Evolutionary conservation across 306 rosid genomes (phyloP).

Genomic region (Hippophae gyantsensis): DNA sequence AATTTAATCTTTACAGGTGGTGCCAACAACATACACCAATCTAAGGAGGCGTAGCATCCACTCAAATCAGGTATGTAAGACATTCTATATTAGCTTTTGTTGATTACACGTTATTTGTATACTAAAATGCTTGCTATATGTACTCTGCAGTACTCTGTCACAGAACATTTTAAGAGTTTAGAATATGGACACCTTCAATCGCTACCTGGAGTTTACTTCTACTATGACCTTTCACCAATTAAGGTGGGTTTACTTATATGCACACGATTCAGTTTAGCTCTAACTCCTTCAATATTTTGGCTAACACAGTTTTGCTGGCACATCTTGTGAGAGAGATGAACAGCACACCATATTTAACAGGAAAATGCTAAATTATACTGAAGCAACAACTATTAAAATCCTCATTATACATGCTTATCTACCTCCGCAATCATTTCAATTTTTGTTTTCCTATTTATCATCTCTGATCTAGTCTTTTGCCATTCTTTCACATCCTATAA

Average conservation of each 20-base stretch:
- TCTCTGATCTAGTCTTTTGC: no score
- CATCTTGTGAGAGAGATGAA: no score
- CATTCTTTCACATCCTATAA: no score
- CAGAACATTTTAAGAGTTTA: conserved; percentile 77
- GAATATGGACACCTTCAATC: conserved; percentile 34
- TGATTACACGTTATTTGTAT: conserved; percentile 9
- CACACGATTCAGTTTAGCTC: neutral
- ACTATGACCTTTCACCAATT: conserved; percentile 76
- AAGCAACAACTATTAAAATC: no score
- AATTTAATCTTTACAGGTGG: conserved; percentile 49
- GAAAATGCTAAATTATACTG: no score
- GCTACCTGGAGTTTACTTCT: conserved; percentile 75
- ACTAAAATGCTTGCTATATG: conserved; percentile 19
- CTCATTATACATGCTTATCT: no score
- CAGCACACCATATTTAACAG: no score
- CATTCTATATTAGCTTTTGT: conserved; percentile 10
- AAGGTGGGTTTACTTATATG: conserved; percentile 41
- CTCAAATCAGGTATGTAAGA: conserved; percentile 75
- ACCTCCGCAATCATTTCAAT: no score
- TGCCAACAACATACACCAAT: conserved; percentile 66
- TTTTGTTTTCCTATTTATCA: no score
- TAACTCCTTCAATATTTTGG: neutral
- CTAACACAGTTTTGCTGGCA: neutral
- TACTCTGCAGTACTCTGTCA: conserved; percentile 73
- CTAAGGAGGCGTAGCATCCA: conserved; percentile 49